Evolutionary conservation across 257 asterid species (phyloP), one percentile per base, ranked within the genome.

Genomic region (Fraxinus americana): DNA sequence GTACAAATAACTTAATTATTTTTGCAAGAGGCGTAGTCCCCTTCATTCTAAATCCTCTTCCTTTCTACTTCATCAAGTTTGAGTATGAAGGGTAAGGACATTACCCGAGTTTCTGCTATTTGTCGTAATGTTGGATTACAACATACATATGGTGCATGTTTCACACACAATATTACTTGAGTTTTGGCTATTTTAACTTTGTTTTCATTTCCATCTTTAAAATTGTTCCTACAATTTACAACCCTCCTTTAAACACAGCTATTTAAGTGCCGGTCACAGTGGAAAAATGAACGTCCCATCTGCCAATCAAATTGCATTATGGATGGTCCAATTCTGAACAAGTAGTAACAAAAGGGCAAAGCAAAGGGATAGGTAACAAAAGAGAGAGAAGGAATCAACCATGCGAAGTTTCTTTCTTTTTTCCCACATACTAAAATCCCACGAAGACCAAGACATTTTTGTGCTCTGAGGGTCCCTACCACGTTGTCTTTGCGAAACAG

Each of bases 401-500:
- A 67, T 57, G 38, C 54, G 67, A 67, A 38, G 14, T 14, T 45
- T 72, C 4, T 16, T 76, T 38, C 16, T 7, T 75, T 75, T 67
- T 81, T 38, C 81, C 73, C 45, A 79, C 50, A 63, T 73, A 76
- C 43, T 52, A 76, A 54, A 41, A n/a, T 36, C 69, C 75, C 67
- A 67, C 75, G 70, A n/a, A 69, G 78, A 72, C 70, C 83, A 76
- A 76, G 73, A 68, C 79, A 35, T 54, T 48, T 81, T 54, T 76
- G 80, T 69, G 84, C 41, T 68, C 72, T 14, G 1, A 30, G 72
- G 82, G 85, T 67, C 83, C 89, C 87, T 86, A 86, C 89, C 89
- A 86, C 84, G 89, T 86, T 83, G 71, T 2, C 29, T 80, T 82
- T 73, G 89, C 70, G 69, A 79, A 85, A 75, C 86, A 82, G 76